Base-by-base conservation (phyloP, 129 eudicot species). In the Flaveria ramosissima region DNA sequence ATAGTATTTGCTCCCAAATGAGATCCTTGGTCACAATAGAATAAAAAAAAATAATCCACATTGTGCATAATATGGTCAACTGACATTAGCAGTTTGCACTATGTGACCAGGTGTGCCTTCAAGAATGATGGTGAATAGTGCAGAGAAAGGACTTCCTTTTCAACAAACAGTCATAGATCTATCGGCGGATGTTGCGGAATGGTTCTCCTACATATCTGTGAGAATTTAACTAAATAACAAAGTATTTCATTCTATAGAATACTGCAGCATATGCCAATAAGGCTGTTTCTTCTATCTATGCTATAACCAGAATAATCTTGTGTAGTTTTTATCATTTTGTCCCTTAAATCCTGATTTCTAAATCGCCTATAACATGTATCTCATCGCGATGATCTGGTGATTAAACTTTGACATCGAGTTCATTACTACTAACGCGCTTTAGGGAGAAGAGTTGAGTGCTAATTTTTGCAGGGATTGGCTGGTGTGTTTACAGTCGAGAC, bases 181-280 rank as follows among this genome's bases (percentile, higher is more conserved):
- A 50, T 63, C 78, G 11, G 56, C 66, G 67, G 50, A 42, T 53
- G 17, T 80, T 76, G 64, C 53, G 53, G 52, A 79, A 74, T 48
- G 80, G 61, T 80, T 84, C 36, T 79, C 88, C 17, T 82, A 84
- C 64, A 51, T 75, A 59, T 84, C 83, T 24, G 88, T 84, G 80
- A 76, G 88, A 73, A 23, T 19, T 42, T 67, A 51, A 45, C 50
- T 46, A 5, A 0, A 36, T 5, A 36, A 32, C 39, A 32, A 36
- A 36, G 41, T 36, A 36, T 36, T 36, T 6, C 41, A 36, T 36
- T 36, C 41, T 36, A 36, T 36, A 36, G 41, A 36, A 36, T 36
- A 36, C 7, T 36, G 7, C 41, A 36, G 41, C 41, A 5, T 36
- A 36, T 36, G 41, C 41, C 41, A 36, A 6, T 36, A 36, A 36